These are phyloP conservation scores for Termitomyces sp. DNA, from an alignment of 768 basidiomycete species.

Conservation along the genomic window DNA sequence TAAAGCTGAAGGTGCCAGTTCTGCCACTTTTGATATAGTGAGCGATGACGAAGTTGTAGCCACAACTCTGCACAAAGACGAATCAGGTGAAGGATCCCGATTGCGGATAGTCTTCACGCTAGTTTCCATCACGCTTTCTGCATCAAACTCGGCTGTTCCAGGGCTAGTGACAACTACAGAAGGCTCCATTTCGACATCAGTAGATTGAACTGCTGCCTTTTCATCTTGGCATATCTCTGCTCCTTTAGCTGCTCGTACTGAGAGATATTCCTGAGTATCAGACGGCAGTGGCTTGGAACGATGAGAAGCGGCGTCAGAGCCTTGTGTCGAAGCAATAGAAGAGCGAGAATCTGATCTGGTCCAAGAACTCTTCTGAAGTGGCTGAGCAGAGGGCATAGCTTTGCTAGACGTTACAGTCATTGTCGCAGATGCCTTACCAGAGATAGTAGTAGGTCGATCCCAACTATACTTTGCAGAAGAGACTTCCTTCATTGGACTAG, in stretches of 20 bases:
- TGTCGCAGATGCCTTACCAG: neutral
- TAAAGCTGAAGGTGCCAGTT: neutral
- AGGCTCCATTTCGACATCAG: constrained; percentile 1
- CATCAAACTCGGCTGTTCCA: neutral
- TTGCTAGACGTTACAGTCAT: constrained; percentile 1
- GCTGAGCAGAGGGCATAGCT: constrained; percentile 19
- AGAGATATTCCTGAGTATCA: neutral
- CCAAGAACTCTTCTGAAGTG: constrained; percentile 27
- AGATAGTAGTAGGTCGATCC: constrained; percentile 11
- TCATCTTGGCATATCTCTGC: neutral
- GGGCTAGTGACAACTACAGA: neutral
- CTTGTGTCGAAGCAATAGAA: constrained; percentile 49
- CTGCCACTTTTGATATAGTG: neutral
- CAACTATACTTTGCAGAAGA: constrained; percentile 11
- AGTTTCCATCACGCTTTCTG: neutral
- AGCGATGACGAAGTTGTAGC: neutral
- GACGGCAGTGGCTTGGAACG: neutral
- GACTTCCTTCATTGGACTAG: constrained; percentile 6
- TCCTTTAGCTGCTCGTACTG: neutral
- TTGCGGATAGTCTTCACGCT: neutral
- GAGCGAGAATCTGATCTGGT: constrained; percentile 51
- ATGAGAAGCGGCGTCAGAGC: constrained; percentile 31
- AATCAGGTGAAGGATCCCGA: neutral
- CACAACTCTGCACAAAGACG: neutral
- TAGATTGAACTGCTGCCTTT: neutral